Evolutionary conservation across 2,329 filamentous ascomycete genomes (phyloP), one percentile per base, ranked within the genome.

Genomic region (Penicillium sp.): DNA sequence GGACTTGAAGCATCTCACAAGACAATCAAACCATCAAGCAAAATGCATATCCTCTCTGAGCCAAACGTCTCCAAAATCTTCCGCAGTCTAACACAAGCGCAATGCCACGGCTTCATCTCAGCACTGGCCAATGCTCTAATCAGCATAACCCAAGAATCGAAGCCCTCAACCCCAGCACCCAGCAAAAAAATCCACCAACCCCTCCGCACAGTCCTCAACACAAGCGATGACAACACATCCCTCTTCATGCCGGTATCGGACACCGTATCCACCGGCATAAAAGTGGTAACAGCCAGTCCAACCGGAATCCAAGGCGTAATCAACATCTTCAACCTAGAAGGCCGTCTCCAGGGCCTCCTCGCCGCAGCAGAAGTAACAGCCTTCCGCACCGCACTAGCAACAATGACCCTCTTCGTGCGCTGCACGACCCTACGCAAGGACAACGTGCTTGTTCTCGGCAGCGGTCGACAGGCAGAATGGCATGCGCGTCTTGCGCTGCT

Each of bases 381-480:
- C 3, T 94, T 93, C 72, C 85, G 90, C 57, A 94, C 90, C 0
- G 88, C 89, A 0, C 77, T 93, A 12, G 85, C 85, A 1, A 88
- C 87, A 4, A 83, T 87, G 51, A 85, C 86, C 27, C 79, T 91
- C 0, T 78, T 91, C 34, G 72, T 75, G 21, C 82, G 81, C 37
- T 73, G 66, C 53, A 49, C 49, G 1, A 54, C 62, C 8, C 50
- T 70, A 3, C 45, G 50, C 6, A 69, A 67, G 31, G 66, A 65
- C n/a, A 69, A 70, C 2, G 60, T 80, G 2, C 62, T 81, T 10
- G 72, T 81, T 1, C 79, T 81, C 56, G 79, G 79, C 9, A 76
- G 78, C 0, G 79, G 79, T 0, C 74, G 76, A 41, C 79, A 81
- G 60, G 78, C 78, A 0, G 70, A 78, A 52, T 81, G 79, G 79